Conservation (phyloP, 129 eudicot genomes). For the Ambrosia trifida region DNA sequence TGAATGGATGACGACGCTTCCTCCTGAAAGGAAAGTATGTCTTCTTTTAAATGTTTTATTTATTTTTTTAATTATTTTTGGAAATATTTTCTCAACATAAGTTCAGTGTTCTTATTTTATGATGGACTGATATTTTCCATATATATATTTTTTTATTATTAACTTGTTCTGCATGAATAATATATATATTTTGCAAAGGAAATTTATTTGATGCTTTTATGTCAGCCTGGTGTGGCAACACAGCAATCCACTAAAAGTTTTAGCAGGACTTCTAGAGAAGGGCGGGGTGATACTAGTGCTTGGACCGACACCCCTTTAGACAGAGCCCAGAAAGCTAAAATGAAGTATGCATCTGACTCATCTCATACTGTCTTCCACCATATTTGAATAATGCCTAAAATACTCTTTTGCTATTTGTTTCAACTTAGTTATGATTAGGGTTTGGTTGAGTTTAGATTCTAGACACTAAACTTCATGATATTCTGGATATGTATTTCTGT, state of each 20-base stretch:
- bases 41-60: background rate
- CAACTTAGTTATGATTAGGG: background rate
- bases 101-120: background rate
- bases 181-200: background rate
- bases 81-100: background rate
- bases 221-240: conserved; percentile 78
- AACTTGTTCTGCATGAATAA: background rate
- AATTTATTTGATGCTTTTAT: background rate
- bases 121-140: background rate
- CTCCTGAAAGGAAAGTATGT: conserved; percentile 87
- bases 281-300: conserved; percentile 96
- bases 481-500: background rate
- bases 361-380: background rate
- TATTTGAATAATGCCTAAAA: conserved; percentile 9
- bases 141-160: background rate
- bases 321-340: conserved; percentile 89
- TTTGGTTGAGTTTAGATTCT: background rate
- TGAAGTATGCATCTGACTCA: conserved; percentile 77
- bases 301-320: conserved; percentile 98
- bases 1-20: conserved; percentile 98
- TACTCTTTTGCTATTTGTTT: conserved; percentile 9
- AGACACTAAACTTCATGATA: background rate
- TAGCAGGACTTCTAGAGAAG: conserved; percentile 75
- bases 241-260: conserved; percentile 69
- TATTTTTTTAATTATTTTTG: background rate